Evolutionary conservation across 1,284 basidiomycete species (phyloP), one percentile per base, ranked within the genome.

Genomic region (Moniliella sp.): DNA sequence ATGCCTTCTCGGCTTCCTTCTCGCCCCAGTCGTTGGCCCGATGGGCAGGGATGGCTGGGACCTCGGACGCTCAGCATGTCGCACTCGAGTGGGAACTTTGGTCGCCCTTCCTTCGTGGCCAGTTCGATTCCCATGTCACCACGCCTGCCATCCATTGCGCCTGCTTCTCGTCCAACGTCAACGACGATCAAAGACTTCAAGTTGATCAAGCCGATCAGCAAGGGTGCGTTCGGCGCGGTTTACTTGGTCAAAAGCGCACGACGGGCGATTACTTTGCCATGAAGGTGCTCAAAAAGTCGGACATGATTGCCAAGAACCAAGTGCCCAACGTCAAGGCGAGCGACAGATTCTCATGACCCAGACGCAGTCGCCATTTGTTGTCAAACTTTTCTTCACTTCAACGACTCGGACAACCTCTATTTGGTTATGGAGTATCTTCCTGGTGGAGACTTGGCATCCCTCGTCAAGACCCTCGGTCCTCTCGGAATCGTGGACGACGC

Each of bases 281-380:
- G 73, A 99, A 99, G 65, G 84, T 94, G 18, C 65, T 97, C 48
- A 94, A 91, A 66, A 99, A 99, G 67, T 82, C 84, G 16, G 91
- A 99, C 65, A 99, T 99, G 91, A 94, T 99, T 57, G 83, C 91
- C 29, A 99, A 99, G 71, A 97, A 97, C 66, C 91, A 99, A 64
- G 91, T 99, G 62, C 97, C 91, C 35, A 99, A 97, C 57, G 88
- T 97, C 62, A 97, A 94, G 65, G 91, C 91, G 91, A 99, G 65
- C 73, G 91, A 35, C 94, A 88, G 74, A 97, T 99, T 54, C 69
- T 99, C 45, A 97, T 97, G 91, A 88, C 84, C 59, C 88, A 97
- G 62, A 80, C 91, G 0, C 84, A 93, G 62, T 93, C 86, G 5
- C 86, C 91, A n/a, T 94, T 97, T 19, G 64, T 65, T 30, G 64